Base-by-base conservation (phyloP, 2,329 filamentous ascomycete species). In the Beauveria rudraprayagi region DNA sequence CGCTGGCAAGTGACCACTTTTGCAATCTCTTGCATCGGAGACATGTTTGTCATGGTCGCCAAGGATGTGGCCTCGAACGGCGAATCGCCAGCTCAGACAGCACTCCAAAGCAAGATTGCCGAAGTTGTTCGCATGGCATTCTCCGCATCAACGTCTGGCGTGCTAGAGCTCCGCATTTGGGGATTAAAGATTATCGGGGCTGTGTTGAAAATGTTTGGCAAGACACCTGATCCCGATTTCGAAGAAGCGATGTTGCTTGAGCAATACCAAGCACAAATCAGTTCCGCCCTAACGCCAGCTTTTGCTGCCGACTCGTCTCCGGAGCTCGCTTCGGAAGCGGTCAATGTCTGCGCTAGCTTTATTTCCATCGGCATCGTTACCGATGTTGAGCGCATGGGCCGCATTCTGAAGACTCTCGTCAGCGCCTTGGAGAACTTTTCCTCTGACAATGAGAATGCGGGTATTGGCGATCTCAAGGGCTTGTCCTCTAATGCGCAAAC, bases 201-300 rank as follows among this genome's bases (percentile, higher is more conserved):
- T 61, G 86, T 97, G 10, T 79, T 99, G 56, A 96, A 92, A 78
- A 91, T 97, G 80, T 99, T 99, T 76, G 94, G 94, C 59, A 93
- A 92, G 70, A 92, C 90, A 1, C 90, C 93, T 1, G 94, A 99
- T 74, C 95, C 94, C 0, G 94, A 99, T 71, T 99, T 99, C 70
- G 85, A 93, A n/a, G 94, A 99, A 74, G 94, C 90, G 0, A 96
- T 96, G 75, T 81, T 99, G 17, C 82, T 99, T 4, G 95, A 99
- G 73, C 94, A 99, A 73, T 99, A 99, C 69, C 95, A 99, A 74
- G 94, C 94, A 5, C 94, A 99, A 71, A 99, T 99, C 70, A 92
- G 92, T 68, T 97, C 94, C 19, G 94, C 94, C 0, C 80, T 99
- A 63, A 99, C 95, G 0, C 94, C 94, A 3, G 95, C 94, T 0